Base-by-base conservation (phyloP, 805 yeast species). In the Schizosaccharomyces cryophilus region DNA sequence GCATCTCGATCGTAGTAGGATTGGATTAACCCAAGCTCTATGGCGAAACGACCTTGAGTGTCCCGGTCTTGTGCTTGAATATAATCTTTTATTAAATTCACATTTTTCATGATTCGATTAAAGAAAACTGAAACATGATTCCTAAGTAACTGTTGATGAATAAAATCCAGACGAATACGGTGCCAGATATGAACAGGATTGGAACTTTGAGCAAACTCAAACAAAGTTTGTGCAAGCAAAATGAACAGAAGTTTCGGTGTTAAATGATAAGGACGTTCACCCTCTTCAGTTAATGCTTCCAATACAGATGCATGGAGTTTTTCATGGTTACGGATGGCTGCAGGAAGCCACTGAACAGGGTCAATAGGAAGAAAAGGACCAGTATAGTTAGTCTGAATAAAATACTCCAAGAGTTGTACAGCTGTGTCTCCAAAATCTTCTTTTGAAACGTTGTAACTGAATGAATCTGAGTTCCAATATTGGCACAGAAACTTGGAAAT, bases 1-100 rank as follows among this genome's bases (percentile, higher is more conserved):
- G 93, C 21, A 40, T 67, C 65, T 5, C 65, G 63, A 2, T 60
- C 61, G n/a, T 64, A 65, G 6, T 66, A 69, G 35, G 70, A 69
- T 6, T 62, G 61, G 1, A 65, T 66, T 2, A 70, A 60, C n/a
- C 66, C 67, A 4, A 64, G 60, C 42, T 66, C 64, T 21, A 65
- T 35, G 5, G 48, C 58, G 42, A 61, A 62, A n/a, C 61, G 63
- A 9, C 64, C 63, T 2, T 60, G 51, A 6, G 29, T 6, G 17
- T 60, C 62, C 6, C n/a, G 60, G 29, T 54, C 40, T 30, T 31
- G 54, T 15, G 60, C 17, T n/a, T n/a, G 21, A 40, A 59, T n/a
- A 15, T 38, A 29, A n/a, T 13, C 31, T 17, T 30, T 24, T 5
- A 60, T 24, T 3, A 60, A 58, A 3, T 58, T 61, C 38, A 67